Evolutionary conservation across 805 yeast species (phyloP).

Genomic region (Spathaspora girioi): DNA sequence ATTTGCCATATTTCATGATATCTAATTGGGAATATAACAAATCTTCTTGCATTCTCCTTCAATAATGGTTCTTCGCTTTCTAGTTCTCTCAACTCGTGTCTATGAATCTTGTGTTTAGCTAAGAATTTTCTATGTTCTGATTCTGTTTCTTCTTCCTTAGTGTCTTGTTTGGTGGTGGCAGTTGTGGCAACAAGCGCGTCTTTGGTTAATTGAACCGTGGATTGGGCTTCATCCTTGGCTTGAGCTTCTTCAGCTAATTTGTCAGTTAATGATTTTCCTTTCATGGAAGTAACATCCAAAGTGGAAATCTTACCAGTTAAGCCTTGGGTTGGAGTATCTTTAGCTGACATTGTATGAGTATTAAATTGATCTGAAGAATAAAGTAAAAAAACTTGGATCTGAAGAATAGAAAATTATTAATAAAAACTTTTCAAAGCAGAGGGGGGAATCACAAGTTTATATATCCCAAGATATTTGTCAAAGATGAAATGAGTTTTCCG

Average conservation of each 20-base stretch:
- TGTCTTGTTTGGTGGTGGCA: constrained; percentile 11
- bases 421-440: not conserved
- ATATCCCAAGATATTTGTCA: not conserved
- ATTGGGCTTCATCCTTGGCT: constrained; percentile 27
- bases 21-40: constrained; percentile 92
- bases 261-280: constrained; percentile 38
- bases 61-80: constrained; percentile 91
- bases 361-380: not conserved
- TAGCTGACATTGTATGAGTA: constrained; percentile 38
- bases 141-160: constrained; percentile 14
- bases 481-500: not conserved
- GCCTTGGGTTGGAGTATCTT: constrained; percentile 59
- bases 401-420: not conserved
- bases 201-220: constrained; percentile 13
- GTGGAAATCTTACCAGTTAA: constrained; percentile 42
- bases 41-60: constrained; percentile 79
- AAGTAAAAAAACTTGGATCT: not conserved
- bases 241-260: constrained; percentile 40
- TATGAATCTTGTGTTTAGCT: constrained; percentile 60
- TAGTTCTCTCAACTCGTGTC: constrained; percentile 65
- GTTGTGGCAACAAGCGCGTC: not conserved
- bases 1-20: constrained; percentile 98
- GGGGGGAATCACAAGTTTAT: not conserved
- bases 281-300: constrained; percentile 31
- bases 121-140: constrained; percentile 54